A percentile compares a stretch with the other conserved stretches of the same genome.
phyloP scores from a whole-genome alignment of 176 grass and related monocot species.

The Raddia distichophylla region DNA sequence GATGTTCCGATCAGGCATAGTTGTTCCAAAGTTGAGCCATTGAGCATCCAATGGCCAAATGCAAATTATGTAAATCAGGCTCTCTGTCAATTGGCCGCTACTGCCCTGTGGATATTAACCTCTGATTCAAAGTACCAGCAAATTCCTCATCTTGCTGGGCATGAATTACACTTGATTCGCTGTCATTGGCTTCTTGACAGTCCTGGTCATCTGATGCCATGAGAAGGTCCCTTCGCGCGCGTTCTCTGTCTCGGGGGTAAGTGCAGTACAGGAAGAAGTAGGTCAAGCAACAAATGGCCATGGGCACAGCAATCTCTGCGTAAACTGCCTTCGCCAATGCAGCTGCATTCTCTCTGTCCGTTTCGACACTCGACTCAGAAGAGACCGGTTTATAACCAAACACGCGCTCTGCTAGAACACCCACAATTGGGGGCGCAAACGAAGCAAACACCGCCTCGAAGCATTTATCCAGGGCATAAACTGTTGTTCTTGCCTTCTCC shows the following conservation, averaged over 20 bases:
- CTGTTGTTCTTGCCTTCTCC: constrained; percentile 60
- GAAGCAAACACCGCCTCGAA: constrained; percentile 63
- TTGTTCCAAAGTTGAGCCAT: background rate
- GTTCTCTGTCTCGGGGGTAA: constrained; percentile 58
- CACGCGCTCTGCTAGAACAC: constrained; percentile 49
- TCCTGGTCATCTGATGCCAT: constrained; percentile 44
- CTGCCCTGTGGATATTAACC: constrained; percentile 38
- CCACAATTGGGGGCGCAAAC: constrained; percentile 60
- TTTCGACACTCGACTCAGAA: constrained; percentile 44
- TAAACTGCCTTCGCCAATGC: constrained; percentile 63
- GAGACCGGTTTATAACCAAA: constrained; percentile 59
- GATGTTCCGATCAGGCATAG: background rate
- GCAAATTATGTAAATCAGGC: background rate
- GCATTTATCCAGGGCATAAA: constrained; percentile 62
- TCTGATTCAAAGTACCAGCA: constrained; percentile 33
- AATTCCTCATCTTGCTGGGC: constrained; percentile 37
- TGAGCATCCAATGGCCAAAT: background rate
- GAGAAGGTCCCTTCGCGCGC: constrained; percentile 35
- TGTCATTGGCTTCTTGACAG: constrained; percentile 1
- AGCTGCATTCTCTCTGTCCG: constrained; percentile 48
- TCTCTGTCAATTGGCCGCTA: background rate
- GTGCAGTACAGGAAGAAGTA: constrained; percentile 66
- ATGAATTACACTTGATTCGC: background rate
- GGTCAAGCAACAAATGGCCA: constrained; percentile 59
- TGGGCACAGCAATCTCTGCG: constrained; percentile 63